Conservation (phyloP, 1,139 yeast species). For the Blastobotrys arbuscula region DNA sequence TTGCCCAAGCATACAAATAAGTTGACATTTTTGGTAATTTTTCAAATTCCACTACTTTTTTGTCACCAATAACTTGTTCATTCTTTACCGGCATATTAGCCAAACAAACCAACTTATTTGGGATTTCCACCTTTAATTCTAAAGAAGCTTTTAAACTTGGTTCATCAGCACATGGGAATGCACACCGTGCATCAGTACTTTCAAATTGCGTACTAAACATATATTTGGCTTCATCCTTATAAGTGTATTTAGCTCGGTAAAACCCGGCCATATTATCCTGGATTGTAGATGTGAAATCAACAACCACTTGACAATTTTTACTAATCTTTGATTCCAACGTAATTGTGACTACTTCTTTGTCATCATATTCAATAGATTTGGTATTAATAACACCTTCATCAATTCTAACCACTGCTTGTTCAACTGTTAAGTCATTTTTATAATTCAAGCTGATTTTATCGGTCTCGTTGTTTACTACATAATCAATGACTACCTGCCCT, state of each 20-base stretch:
- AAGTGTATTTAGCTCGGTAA: conserved; percentile 65
- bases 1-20: conserved; percentile 69
- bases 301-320: conserved; percentile 24
- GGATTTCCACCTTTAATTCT: conserved; percentile 57
- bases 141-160: conserved; percentile 80
- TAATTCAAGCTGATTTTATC: conserved; percentile 31
- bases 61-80: conserved; percentile 24
- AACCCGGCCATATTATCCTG: conserved; percentile 78
- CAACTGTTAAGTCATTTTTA: conserved; percentile 21
- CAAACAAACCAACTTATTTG: conserved; percentile 55
- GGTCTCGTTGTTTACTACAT: conserved; percentile 41
- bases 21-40: conserved; percentile 71
- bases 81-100: conserved; percentile 64
- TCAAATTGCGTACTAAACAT: conserved; percentile 86
- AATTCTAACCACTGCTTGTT: conserved; percentile 21
- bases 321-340: conserved; percentile 18
- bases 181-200: conserved; percentile 84
- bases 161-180: conserved; percentile 88
- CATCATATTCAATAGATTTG: conserved; percentile 22
- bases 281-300: conserved; percentile 43
- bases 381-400: conserved; percentile 19
- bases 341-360: conserved; percentile 34
- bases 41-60: conserved; percentile 41
- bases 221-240: conserved; percentile 53
- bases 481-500: conserved; percentile 47